These are phyloP conservation scores for Iberis amara DNA, from an alignment of 441 rosid species.

Conservation along the genomic window DNA sequence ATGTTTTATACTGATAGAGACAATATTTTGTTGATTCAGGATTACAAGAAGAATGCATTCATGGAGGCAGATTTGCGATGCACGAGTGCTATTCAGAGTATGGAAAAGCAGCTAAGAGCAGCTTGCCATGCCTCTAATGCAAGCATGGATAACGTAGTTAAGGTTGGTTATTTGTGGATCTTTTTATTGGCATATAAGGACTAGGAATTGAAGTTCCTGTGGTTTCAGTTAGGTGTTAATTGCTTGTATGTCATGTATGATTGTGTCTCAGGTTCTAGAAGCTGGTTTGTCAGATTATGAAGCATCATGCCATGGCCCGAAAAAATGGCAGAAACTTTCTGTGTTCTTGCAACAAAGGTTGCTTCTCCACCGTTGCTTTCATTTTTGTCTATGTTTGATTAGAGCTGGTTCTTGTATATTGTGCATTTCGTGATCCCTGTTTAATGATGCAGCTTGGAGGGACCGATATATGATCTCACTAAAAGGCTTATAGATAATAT, in stretches of 20 bases:
- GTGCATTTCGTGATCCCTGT: slow-evolving; percentile 3
- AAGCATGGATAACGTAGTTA: slow-evolving; percentile 66
- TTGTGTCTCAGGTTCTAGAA: slow-evolving; percentile 68
- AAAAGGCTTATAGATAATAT: slow-evolving; percentile 76
- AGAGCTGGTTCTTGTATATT: neutral
- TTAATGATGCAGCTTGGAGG: slow-evolving; percentile 65
- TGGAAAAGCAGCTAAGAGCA: slow-evolving; percentile 90
- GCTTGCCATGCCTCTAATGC: slow-evolving; percentile 90
- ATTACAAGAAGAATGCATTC: slow-evolving; percentile 66
- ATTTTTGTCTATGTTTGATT: slow-evolving; percentile 7
- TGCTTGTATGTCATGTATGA: neutral
- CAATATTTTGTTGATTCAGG: slow-evolving; percentile 42
- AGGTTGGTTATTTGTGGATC: slow-evolving; percentile 42
- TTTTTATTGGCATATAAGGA: slow-evolving; percentile 1
- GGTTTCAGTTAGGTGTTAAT: slow-evolving; percentile 1
- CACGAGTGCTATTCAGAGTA: slow-evolving; percentile 62
- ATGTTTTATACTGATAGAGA: slow-evolving; percentile 12
- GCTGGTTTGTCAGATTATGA: slow-evolving; percentile 74
- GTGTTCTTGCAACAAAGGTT: slow-evolving; percentile 84
- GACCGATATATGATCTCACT: slow-evolving; percentile 76
- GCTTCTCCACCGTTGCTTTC: slow-evolving; percentile 2
- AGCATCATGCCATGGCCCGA: slow-evolving; percentile 75
- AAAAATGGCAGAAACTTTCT: slow-evolving; percentile 90
- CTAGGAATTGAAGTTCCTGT: neutral
- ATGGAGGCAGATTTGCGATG: slow-evolving; percentile 90